These are phyloP conservation scores for Citrus sp. DNA, from an alignment of 345 rosid genomes.

Conservation along the genomic window DNA sequence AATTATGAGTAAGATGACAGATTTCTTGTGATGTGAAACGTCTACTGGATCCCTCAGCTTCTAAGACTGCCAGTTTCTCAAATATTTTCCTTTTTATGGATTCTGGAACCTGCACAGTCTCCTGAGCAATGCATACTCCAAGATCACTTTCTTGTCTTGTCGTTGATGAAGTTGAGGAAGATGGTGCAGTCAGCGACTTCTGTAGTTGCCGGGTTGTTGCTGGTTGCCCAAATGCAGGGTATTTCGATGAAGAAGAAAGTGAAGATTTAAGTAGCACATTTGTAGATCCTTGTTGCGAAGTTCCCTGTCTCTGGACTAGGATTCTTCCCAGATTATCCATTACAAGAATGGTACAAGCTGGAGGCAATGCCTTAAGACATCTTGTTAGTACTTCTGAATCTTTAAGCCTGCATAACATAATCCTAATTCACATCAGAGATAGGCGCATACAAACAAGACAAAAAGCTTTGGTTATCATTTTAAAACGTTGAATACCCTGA, in stretches of 20 bases:
- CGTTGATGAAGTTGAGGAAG: constrained; percentile 16
- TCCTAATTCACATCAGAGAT: neutral
- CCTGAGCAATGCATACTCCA: neutral
- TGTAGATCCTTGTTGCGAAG: constrained; percentile 37
- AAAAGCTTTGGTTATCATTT: neutral
- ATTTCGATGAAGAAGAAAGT: neutral
- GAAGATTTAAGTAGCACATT: constrained; percentile 10
- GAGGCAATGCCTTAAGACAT: constrained; percentile 29
- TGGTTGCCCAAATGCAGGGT: neutral
- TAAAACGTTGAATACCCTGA: constrained; percentile 22
- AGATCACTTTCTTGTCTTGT: neutral
- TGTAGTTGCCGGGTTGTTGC: constrained; percentile 12
- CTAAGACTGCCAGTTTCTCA: constrained; percentile 7
- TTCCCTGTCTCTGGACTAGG: constrained; percentile 31
- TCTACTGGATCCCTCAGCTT: constrained; percentile 7
- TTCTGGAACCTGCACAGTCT: constrained; percentile 7
- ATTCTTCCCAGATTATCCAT: constrained; percentile 28
- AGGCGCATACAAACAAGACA: neutral
- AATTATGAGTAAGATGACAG: constrained; percentile 20
- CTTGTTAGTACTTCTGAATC: constrained; percentile 16
- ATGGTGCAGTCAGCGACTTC: constrained; percentile 20
- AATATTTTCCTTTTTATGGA: constrained; percentile 1
- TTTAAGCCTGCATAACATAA: constrained; percentile 25
- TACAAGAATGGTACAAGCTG: constrained; percentile 37
- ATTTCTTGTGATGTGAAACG: constrained; percentile 28